Base-by-base conservation (phyloP, 2,329 filamentous ascomycete species). In the Podosphaera leucotricha region DNA sequence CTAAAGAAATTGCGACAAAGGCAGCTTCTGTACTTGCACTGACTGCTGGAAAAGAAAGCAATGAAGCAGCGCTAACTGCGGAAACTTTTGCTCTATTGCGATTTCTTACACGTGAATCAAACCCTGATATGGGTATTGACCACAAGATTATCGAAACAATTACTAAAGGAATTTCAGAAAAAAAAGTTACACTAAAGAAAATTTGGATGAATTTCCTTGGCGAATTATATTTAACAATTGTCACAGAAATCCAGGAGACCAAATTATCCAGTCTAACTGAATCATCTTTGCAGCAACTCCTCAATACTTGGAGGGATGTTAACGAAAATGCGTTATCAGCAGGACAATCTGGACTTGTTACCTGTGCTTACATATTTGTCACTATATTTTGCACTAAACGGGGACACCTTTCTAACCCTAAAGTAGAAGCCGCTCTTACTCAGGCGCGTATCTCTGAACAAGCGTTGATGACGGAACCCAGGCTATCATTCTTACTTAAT, bases 401-500 rank as follows among this genome's bases (percentile, higher is more conserved):
- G 24, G 57, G 64, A 10, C 55, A 73, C 11, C 62, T 72, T 45
- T 64, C 65, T 20, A 65, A 68, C 33, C 64, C 74, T 13, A 71
- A 76, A 43, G 66, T 69, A 52, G 61, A 70, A 37, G 55, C 68
- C 2, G 54, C 77, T 30, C 59, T 71, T 19, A 78, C 80, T 54
- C 77, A 75, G 53, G 67, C 72, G 20, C 65, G 72, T 24, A 62
- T 85, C 21, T 59, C 70, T 20, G 71, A 75, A 42, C 75, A 83
- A 52, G 73, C 74, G 10, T 66, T 92, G 47, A 67, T 68, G 1
- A 60, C 76, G 33, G 75, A 77, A n/a, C 76, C 82, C 0, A 93
- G 92, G 58, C 77, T 81, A 13, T 92, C 87, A 0, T 90, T 92
- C 58, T 64, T 95, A 18, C 67, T 95, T 5, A 93, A 82, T 54